A percentile compares a stretch with the other conserved stretches of the same genome.
Conservation (phyloP, 2,329 filamentous ascomycete genomes). For the Fusarium neocosmosporiellum region DNA sequence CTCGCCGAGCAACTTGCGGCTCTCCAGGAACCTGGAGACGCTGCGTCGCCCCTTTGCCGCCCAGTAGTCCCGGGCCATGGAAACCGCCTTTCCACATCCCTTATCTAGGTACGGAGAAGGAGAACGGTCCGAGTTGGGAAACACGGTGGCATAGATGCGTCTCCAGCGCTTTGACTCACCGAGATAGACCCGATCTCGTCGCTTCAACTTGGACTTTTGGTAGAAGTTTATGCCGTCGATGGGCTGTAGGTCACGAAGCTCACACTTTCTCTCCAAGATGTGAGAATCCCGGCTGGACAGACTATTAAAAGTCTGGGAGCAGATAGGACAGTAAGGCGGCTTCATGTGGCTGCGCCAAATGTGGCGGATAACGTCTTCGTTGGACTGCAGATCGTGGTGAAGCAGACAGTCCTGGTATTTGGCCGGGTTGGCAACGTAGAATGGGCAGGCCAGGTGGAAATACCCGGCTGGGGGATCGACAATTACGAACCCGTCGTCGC, state of each 20-base stretch:
- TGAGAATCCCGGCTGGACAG: not conserved
- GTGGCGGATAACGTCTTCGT: not conserved
- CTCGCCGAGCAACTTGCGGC: not conserved
- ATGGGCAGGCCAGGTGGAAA: not conserved
- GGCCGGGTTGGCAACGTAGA: not conserved
- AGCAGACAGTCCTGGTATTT: not conserved
- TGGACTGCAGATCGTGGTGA: not conserved
- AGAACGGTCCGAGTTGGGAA: not conserved
- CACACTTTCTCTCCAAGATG: not conserved
- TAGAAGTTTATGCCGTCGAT: not conserved
- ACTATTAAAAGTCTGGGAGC: not conserved
- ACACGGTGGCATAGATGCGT: not conserved
- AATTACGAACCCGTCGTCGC: not conserved
- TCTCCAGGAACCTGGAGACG: not conserved
- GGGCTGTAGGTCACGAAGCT: rapidly evolving
- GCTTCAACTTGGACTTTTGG: not conserved
- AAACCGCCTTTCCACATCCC: rapidly evolving
- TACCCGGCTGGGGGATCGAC: not conserved
- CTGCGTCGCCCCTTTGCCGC: not conserved
- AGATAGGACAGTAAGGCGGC: not conserved
- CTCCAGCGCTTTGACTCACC: not conserved
- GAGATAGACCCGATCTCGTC: not conserved
- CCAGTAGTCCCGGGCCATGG: not conserved
- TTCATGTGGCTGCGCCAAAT: not conserved
- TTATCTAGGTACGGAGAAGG: not conserved